Evolutionary conservation across 2,329 filamentous ascomycete genomes (phyloP), one percentile per base, ranked within the genome.

Genomic region (Aspergillus fructus): DNA sequence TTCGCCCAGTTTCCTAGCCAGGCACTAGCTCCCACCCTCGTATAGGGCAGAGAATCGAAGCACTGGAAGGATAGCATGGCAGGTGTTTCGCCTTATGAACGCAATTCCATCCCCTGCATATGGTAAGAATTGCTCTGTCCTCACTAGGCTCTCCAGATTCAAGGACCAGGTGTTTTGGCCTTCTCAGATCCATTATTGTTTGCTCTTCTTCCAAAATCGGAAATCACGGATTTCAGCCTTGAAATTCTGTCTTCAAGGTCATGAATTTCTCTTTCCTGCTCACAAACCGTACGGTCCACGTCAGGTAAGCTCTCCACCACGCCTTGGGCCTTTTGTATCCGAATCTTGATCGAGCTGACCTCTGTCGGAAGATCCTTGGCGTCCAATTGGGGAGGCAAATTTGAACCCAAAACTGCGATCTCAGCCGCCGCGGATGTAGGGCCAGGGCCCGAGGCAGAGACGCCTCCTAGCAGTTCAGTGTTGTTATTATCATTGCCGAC

Each of bases 341-440:
- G 90, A 74, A 93, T 87, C 74, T 91, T 93, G 66, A 97, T 81
- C 37, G 84, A 83, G 68, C 91, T 89, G 1, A 90, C 89, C 37
- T 90, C 91, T 2, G 86, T 84, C 2, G 89, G 86, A 15, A 97
- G 84, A 65, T 96, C 89, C 72, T 96, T 96, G 60, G 84, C 80
- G 59, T 86, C 81, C 46, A 88, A 75, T 17, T 80, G 75, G 81
- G 74, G 66, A 69, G 69, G 69, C 54, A 63, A 61, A 50, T 61
- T 70, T 27, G 68, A 64, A 13, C 65, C 67, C 27, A 70, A 59
- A 3, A 60, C 62, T 19, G 66, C 49, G 24, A 67, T 62, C 13
- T 66, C 68, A 30, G 64, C 65, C 21, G 60, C 48, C 13, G 62
- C 58, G 4, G 65, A 60, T 17, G 62, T 61, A 37, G 59, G 55